These are phyloP conservation scores for Colletotrichum euphorbiae DNA, from an alignment of 2,329 filamentous ascomycete genomes.

Conservation along the genomic window DNA sequence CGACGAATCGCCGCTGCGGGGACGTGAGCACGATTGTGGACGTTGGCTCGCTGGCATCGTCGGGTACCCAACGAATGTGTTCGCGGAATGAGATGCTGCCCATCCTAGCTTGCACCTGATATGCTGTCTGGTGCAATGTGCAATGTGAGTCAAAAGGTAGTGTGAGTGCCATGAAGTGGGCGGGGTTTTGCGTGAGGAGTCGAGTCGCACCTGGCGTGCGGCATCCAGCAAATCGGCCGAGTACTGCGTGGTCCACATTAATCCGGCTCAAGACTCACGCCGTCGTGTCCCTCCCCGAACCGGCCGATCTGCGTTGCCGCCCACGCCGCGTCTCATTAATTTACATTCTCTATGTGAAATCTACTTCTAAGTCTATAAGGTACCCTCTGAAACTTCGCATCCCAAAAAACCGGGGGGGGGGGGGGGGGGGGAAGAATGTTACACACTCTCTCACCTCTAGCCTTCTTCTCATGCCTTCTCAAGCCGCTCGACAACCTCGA, in stretches of 20 bases:
- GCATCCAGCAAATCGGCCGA: background rate
- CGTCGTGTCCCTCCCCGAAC: background rate
- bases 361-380: constrained; percentile 33
- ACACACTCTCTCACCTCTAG: background rate
- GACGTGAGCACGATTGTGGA: constrained; percentile 74
- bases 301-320: background rate
- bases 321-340: constrained; percentile 14
- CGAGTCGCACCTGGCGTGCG: background rate
- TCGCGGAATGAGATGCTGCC: constrained; percentile 67
- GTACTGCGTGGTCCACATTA: constrained; percentile 20
- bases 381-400: background rate
- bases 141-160: background rate
- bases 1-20: constrained; percentile 67
- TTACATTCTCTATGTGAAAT: constrained; percentile 12
- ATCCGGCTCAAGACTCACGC: constrained; percentile 17
- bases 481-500: constrained; percentile 32
- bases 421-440: too few species aligned
- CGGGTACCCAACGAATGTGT: constrained; percentile 69
- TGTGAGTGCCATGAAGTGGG: background rate
- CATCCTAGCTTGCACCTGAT: constrained; percentile 45
- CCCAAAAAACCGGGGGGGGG: too few species aligned
- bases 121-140: background rate
- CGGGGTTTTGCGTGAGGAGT: background rate
- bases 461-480: constrained; percentile 1
- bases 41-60: constrained; percentile 67